Base-by-base conservation (phyloP, 768 basidiomycete species). In the Rhodotorula graminis region DNA sequence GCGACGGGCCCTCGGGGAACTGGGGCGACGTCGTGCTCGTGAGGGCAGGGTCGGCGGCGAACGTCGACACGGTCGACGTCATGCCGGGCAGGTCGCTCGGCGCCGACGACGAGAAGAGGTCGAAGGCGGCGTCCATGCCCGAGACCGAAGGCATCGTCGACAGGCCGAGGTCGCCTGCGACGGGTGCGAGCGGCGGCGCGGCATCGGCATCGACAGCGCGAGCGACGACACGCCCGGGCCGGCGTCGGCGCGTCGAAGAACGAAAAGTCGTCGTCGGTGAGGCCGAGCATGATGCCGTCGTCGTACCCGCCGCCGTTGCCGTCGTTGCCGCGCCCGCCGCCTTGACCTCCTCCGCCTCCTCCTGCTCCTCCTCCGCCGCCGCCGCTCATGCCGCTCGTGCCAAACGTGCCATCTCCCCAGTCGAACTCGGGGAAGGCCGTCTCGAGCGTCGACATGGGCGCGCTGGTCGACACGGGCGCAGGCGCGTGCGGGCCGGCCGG, bases 261-360 rank as follows among this genome's bases (percentile, higher is more conserved):
- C 4, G 74, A 76, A 18, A 76, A 76, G 63, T 76, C 74, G 62
- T 76, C 74, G 61, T 76, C 74, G 4, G 71, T 76, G 25, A 76
- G 60, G 15, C 62, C 62, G 42, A 72, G 69, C n/a, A 76, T 49
- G 49, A 72, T 61, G 2, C 65, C 62, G 53, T 76, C 74, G 59
- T 76, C 74, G 50, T 33, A 72, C 11, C 67, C 68, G 50, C 49
- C 52, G 14, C 23, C 12, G 40, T 9, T 23, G 10, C 31, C 23
- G 37, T 9, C 15, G 31, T 18, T 16, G 31, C 56, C 33, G 9
- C 14, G 2, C 8, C 25, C 37, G 33, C 56, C 53, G 53, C 49
- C 47, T 3, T 5, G 44, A 12, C 44, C 44, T 46, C 44, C 44
- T 19, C 46, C 50, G 40, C 61, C 42, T 10, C 42, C 31, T 23